Percentiles rank a stretch among this genome's conserved stretches.
Conservation (phyloP, 2,329 filamentous ascomycete genomes). For the Pseudogymnoascus pannorum region DNA sequence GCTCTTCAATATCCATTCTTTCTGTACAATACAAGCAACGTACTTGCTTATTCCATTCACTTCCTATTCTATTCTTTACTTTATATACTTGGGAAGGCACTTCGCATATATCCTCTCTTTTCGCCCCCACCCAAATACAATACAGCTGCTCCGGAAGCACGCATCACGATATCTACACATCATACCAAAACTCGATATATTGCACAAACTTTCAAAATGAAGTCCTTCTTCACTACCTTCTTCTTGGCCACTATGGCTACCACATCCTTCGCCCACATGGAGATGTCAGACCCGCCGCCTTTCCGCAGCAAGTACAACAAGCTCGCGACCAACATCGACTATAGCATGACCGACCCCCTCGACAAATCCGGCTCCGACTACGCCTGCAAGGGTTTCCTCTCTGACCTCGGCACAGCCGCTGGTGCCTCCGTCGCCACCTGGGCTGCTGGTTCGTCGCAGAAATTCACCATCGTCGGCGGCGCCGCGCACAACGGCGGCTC, state of each 20-base stretch:
- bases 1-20: not conserved
- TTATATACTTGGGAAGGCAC: not conserved
- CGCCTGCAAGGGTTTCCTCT: conserved; percentile 19
- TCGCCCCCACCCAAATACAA: not conserved
- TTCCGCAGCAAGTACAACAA: conserved; percentile 16
- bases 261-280: conserved; percentile 17
- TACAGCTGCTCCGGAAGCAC: conserved; percentile 6
- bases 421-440: conserved; percentile 42
- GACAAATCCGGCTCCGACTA: conserved; percentile 13
- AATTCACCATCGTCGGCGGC: conserved; percentile 42
- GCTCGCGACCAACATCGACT: conserved; percentile 10
- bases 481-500: conserved; percentile 47
- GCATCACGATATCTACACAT: not conserved
- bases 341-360: conserved; percentile 14
- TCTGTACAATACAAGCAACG: not conserved
- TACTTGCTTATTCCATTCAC: not conserved
- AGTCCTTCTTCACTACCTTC: not conserved
- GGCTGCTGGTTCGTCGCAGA: conserved; percentile 42
- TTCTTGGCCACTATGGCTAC: not conserved
- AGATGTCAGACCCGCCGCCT: conserved; percentile 17
- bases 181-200: not conserved
- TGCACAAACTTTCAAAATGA: not conserved
- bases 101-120: not conserved
- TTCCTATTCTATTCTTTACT: not conserved
- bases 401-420: conserved; percentile 17